These are phyloP conservation scores for Clathrospora elynae DNA, from an alignment of 2,329 filamentous ascomycete species.

Conservation along the genomic window DNA sequence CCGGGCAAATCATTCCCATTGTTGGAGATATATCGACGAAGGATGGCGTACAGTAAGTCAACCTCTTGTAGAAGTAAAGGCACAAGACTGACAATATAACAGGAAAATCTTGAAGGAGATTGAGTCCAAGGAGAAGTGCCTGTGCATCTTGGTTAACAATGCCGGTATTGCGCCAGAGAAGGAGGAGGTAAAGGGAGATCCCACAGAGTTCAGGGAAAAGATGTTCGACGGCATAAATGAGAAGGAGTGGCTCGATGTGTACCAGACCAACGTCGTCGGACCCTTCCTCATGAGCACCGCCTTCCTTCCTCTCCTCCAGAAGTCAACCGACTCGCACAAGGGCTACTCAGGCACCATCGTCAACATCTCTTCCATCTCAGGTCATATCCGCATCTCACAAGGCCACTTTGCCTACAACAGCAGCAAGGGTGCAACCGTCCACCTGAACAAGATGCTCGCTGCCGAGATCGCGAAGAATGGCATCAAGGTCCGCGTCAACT, in stretches of 20 bases:
- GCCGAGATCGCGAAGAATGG: constrained; percentile 58
- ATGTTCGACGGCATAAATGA: constrained; percentile 53
- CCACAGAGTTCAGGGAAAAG: constrained; percentile 52
- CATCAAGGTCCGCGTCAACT: constrained; percentile 62
- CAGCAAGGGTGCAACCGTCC: constrained; percentile 58
- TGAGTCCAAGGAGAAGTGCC: constrained; percentile 51
- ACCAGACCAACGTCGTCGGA: constrained; percentile 56
- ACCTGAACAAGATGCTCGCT: constrained; percentile 62
- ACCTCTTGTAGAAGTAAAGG: background rate
- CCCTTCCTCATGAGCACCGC: constrained; percentile 55
- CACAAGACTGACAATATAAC: constrained; percentile 7
- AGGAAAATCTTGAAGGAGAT: constrained; percentile 52
- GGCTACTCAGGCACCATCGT: constrained; percentile 54
- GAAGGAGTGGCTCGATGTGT: constrained; percentile 54
- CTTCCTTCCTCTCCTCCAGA: constrained; percentile 55
- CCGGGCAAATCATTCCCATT: constrained; percentile 55
- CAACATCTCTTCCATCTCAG: constrained; percentile 55
- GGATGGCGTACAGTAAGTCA: constrained; percentile 47
- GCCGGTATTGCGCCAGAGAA: constrained; percentile 53
- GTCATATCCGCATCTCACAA: constrained; percentile 54
- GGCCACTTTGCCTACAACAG: constrained; percentile 57
- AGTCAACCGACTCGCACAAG: constrained; percentile 49
- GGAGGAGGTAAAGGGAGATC: constrained; percentile 45
- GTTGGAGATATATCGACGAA: constrained; percentile 53
- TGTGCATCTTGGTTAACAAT: constrained; percentile 50